Conservation (phyloP, 192 early-diverging fungal species). For the Jimgerdemannia lactiflua region DNA sequence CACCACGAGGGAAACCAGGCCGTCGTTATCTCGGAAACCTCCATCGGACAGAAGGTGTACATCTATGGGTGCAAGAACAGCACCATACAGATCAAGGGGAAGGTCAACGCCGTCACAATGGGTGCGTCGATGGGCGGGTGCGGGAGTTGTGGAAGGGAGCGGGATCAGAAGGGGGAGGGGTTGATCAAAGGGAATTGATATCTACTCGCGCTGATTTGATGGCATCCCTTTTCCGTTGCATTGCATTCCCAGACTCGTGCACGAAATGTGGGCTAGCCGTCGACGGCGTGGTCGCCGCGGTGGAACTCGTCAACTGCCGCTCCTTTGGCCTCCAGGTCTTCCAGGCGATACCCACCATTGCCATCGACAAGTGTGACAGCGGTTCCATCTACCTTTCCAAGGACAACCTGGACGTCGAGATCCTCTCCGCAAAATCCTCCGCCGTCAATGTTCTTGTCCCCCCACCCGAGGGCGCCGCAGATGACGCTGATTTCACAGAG, state of each 20-base stretch:
- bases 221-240: background rate
- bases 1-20: slow-evolving; percentile 72
- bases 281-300: slow-evolving; percentile 78
- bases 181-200: background rate
- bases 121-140: slow-evolving; percentile 38
- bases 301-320: slow-evolving; percentile 91
- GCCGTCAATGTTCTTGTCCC: slow-evolving; percentile 88
- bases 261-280: slow-evolving; percentile 84
- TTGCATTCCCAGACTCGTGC: slow-evolving; percentile 63
- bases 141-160: background rate
- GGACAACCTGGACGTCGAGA: slow-evolving; percentile 72
- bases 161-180: no score
- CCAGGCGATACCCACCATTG: slow-evolving; percentile 78
- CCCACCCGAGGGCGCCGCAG: slow-evolving; percentile 52
- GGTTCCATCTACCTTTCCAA: slow-evolving; percentile 86
- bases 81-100: slow-evolving; percentile 88
- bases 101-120: slow-evolving; percentile 88
- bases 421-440: slow-evolving; percentile 92
- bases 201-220: background rate
- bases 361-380: slow-evolving; percentile 92
- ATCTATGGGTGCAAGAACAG: slow-evolving; percentile 93
- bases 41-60: slow-evolving; percentile 87
- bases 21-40: slow-evolving; percentile 77
- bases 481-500: slow-evolving; percentile 77
- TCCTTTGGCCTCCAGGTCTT: slow-evolving; percentile 86